Evolutionary conservation across 2,329 filamentous ascomycete species (phyloP), one percentile per base, ranked within the genome.

Genomic region (Paraphaeosphaeria minitans): DNA sequence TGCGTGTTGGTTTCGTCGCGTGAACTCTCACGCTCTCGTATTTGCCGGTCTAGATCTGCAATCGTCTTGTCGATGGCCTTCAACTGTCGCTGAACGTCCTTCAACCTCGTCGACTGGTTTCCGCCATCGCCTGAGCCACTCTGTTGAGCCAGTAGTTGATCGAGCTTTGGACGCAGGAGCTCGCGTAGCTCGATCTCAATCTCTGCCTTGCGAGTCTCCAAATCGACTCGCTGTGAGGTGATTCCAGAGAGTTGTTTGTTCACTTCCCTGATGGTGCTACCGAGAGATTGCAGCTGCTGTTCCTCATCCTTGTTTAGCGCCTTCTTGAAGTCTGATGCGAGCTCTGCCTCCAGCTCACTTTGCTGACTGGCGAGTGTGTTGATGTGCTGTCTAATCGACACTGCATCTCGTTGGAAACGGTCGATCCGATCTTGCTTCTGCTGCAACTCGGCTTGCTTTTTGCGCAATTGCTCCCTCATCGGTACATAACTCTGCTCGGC

Each of bases 251-350:
- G 90, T 68, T 93, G 86, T 64, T 87, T 89, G 62, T 91, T 87
- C 46, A 98, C 79, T 43, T 89, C 86, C 68, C 93, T 90, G 7
- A 92, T 87, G 13, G 84, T 84, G 4, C 81, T 80, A 58, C 87
- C 89, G 10, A 96, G 84, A 35, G 83, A 82, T 61, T 95, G 89
- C 4, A 99, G 83, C 69, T 91, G 88, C 42, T 83, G 82, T 76
- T 98, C 94, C 77, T 99, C 96, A n/a, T 88, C 86, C 8, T 85
- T 80, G 10, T 89, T 90, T 50, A 99, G 82, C 13, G 90, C 90
- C 78, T 97, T 97, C 80, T 96, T 96, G 81, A 98, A 99, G 24
- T 96, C 90, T 0, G 92, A 91, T 16, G 84, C 83, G 56, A 97
- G 78, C 75, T 99, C 96, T 2, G 88, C 83, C 75, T 97, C 88